Conservation (phyloP, 495 filamentous ascomycete genomes). For the Xylaria grammica region DNA sequence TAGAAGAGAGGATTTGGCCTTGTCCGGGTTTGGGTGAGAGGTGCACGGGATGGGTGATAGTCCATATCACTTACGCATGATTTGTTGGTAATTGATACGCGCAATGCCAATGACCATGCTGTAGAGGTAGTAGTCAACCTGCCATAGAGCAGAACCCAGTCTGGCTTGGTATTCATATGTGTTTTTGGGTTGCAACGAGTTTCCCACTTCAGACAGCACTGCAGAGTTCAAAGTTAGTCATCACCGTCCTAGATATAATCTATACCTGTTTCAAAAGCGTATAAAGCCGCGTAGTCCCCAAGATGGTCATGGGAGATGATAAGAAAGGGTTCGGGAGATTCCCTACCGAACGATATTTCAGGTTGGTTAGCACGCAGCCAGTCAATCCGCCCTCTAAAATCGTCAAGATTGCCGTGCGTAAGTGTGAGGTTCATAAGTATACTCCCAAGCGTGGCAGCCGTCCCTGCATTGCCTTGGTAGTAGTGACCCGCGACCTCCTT, state of each 20-base stretch:
- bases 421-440: slow-evolving; percentile 32
- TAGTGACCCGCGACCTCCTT: slow-evolving; percentile 38
- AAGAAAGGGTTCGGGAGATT: neutral
- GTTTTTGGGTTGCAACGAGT: slow-evolving; percentile 32
- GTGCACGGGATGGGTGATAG: neutral
- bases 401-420: slow-evolving; percentile 31
- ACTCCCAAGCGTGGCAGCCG: slow-evolving; percentile 25
- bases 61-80: slow-evolving; percentile 32
- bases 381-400: slow-evolving; percentile 27
- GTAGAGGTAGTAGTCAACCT: slow-evolving; percentile 38
- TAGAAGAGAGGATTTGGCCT: too few relatives aligned
- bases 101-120: slow-evolving; percentile 31
- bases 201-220: slow-evolving; percentile 38
- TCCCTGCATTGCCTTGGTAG: slow-evolving; percentile 34
- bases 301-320: neutral
- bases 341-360: slow-evolving; percentile 27
- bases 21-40: too few relatives aligned
- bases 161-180: slow-evolving; percentile 30
- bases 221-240: neutral
- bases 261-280: neutral
- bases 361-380: slow-evolving; percentile 32
- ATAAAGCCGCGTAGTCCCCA: neutral
- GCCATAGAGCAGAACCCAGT: slow-evolving; percentile 37
- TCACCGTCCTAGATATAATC: neutral
- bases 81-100: slow-evolving; percentile 40